Evolutionary conservation across 2,329 filamentous ascomycete species (phyloP), one percentile per base, ranked within the genome.

Genomic region (Alternaria viburni): DNA sequence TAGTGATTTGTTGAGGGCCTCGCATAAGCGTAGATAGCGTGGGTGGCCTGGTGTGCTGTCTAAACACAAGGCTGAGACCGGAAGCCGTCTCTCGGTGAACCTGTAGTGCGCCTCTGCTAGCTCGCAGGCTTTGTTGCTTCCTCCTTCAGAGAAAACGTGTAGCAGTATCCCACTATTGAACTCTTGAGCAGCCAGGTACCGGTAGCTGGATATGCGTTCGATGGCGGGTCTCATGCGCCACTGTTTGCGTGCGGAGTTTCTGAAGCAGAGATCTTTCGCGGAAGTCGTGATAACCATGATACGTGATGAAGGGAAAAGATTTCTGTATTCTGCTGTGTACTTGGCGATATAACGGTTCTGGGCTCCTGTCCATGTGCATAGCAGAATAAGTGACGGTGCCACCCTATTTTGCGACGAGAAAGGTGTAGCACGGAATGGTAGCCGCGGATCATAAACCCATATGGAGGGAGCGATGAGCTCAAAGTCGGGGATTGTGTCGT

Each of bases 321-420:
- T 30, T n/a, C 68, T 64, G 51, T 77, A 77, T 52, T 65, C 54
- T 3, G 49, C 36, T 4, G 73, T 71, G 55, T 77, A 75, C 28
- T 75, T 77, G 32, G 50, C 56, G 15, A 76, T 68, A 46, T 76
- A 66, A 11, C 66, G 67, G 28, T 61, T 62, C 21, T 66, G 58
- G n/a, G 73, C 74, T 17, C 74, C 73, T 13, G 73, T 75, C 74
- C 74, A 77, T n/a, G 72, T 69, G 50, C 70, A 69, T 10, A 77
- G 59, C 9, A 75, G 36, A 26, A 77, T 70, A 10, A 75, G 64
- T n/a, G 69, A 71, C 17, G 73, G 68, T 36, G 57, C 44, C 15
- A 45, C 41, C 11, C 25, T 46, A 15, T 12, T 21, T 51, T 54
- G 49, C 12, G 50, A 28, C 11, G 19, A 46, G 28, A 41, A 7